Base-by-base conservation (phyloP, 306 rosid species). In the Dalbergia cultrata region DNA sequence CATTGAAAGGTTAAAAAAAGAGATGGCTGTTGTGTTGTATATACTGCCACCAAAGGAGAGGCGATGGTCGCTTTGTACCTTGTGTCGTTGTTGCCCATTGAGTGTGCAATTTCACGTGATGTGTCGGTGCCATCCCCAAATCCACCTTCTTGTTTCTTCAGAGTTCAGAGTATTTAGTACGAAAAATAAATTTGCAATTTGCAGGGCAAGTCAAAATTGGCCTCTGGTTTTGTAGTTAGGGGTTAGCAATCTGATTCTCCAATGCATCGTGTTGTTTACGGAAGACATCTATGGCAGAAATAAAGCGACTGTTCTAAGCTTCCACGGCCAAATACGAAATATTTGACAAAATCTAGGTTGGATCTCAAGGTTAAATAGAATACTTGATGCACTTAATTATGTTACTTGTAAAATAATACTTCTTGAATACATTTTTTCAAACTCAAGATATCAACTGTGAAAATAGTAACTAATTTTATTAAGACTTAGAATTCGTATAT, bases 121-220 rank as follows among this genome's bases (percentile, higher is more conserved):
- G 21, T 80, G 84, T 80, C 81, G 73, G 86, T 70, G 19, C 33
- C 37, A 62, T 50, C 63, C 70, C 80, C 73, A 50, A 63, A 14
- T 13, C 21, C 33, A 44, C 13, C 63, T 17, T 18, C 33, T 16
- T 45, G 43, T 16, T 37, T 65, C 18, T 13, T 13, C 2, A 26
- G 31, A 26, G 31, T 26, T 13, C 8, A 14, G 3, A 22, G 13
- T 26, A 31, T 60, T 26, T 60, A 22, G 11, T 49, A 75, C 22
- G 1, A 54, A n/a, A 53, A 75, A 59, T 37, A 26, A 26, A 45
- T 74, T 74, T 59, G 57, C 61, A 61, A 19, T 43, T 60, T 18
- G 70, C 17, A n/a, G 1, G 13, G 2, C 16, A 43, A 50, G 44
- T 74, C n/a, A 22, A 41, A 49, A 9, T 65, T 47, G 39, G 64